These are phyloP conservation scores for Trichomonas vaginalis DNA, from an alignment of 208 protist species.

Conservation along the genomic window DNA sequence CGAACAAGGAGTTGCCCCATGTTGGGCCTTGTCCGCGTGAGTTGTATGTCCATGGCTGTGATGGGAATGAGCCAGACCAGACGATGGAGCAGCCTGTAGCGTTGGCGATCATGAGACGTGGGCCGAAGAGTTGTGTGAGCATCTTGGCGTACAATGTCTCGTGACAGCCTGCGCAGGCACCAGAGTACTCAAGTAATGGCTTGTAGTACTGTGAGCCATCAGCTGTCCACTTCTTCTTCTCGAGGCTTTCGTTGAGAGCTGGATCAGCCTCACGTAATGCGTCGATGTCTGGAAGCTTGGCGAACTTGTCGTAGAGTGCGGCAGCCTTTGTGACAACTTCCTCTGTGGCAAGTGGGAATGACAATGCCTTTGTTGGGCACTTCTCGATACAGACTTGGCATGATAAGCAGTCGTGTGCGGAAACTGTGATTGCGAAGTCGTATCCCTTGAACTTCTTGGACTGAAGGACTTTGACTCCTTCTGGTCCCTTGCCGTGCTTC, in stretches of 20 bases:
- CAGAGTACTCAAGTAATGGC: conserved; percentile 53
- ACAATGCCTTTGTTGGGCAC: background rate
- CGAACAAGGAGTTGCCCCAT: conserved; percentile 50
- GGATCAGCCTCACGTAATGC: background rate
- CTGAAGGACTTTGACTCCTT: background rate
- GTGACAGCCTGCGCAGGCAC: conserved; percentile 54
- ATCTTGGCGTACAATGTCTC: conserved; percentile 55
- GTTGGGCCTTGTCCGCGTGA: conserved; percentile 45
- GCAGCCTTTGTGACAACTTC: background rate
- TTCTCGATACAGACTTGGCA: background rate
- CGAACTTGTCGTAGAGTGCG: background rate
- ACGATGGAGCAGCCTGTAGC: conserved; percentile 53
- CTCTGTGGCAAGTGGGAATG: background rate
- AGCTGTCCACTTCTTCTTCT: background rate
- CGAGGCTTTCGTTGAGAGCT: background rate
- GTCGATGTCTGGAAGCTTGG: background rate
- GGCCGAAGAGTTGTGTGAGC: conserved; percentile 53
- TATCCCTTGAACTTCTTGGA: background rate
- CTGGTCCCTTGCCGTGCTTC: background rate
- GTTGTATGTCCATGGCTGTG: conserved; percentile 43
- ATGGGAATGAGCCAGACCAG: conserved; percentile 36
- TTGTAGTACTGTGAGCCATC: conserved; percentile 38
- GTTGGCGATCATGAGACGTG: conserved; percentile 52
- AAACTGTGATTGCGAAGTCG: background rate
- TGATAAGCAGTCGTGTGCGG: background rate